Base-by-base conservation (phyloP, 1,284 basidiomycete species). In the Apiotrichum brassicae region DNA sequence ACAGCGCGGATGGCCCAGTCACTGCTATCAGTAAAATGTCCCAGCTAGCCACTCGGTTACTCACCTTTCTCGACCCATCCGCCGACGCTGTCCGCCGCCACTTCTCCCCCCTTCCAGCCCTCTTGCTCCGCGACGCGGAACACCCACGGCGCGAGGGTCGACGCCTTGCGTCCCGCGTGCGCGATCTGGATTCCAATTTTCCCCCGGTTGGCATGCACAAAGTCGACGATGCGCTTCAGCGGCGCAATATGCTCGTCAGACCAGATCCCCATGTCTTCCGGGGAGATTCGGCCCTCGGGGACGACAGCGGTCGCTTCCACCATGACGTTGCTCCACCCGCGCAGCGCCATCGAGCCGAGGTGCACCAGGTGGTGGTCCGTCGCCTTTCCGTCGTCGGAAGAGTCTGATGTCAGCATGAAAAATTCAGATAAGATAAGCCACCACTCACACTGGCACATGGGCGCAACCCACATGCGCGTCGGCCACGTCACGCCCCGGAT, bases 281-380 rank as follows among this genome's bases (percentile, higher is more conserved):
- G 76, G 1, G 74, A 70, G 61, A 79, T 78, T 30, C 88, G 79
- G 3, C 87, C 88, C 67, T 89, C 85, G 0, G 87, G 83, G 0
- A 83, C 73, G 14, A 89, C 83, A 3, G 81, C 77, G 1, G 83
- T 82, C 1, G 84, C 83, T 68, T 87, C 85, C 43, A 86, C 75
- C 60, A 77, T 79, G 54, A 86, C 80, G 4, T 77, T 80, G 5
- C 81, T 83, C 20, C 79, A 79, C 23, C 75, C 68, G 35, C 74
- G 51, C 55, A 72, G 63, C 7, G 73, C 72, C 62, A 75, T 70
- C 39, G 71, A 79, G 16, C 81, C 82, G 33, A 83, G 77, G 65
- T 88, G 86, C 20, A 87, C 84, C 13, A 88, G 71, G 68, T 90
- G 87, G 82, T 83, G 87, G 59, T 87, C 82, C 0, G 86, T 85